Base-by-base conservation (phyloP, 805 yeast genomes). In the Wickerhamiella cacticola region DNA sequence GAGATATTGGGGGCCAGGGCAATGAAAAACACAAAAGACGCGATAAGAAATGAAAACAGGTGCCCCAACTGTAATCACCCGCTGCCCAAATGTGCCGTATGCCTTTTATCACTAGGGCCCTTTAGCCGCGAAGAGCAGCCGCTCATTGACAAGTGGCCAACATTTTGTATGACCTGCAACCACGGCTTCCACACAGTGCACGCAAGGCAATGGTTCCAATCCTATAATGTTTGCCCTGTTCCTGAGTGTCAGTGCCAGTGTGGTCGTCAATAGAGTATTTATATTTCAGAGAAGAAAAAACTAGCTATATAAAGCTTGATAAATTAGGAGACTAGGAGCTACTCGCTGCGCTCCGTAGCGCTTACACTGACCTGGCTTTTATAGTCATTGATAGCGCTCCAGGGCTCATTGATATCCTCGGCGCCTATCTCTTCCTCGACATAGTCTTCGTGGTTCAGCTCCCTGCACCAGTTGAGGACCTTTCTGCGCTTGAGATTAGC, bases 131-230 rank as follows among this genome's bases (percentile, higher is more conserved):
- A 55, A 9, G 52, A 54, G 18, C 41, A 22, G 36, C 41, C 47
- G 3, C 24, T 33, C 10, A n/a, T 44, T 8, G 62, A 55, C 19
- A 81, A 82, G 53, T 86, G 95, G 95, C 87, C 89, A 55, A 84
- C 92, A 55, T 86, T 86, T 64, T 89, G 98, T 59, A 65, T 89
- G 53, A 76, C 80, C 28, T 89, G 98, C 61, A 85, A 82, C 59
- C 98, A 89, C 58, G 95, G 96, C 1, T 80, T 80, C 76, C 98
- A 89, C 65, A 87, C 95, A 0, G 87, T 82, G 3, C 98, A 89
- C 62, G 96, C 96, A 0, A 87, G 84, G 53, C 94, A 88, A 58
- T 89, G 98, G 98, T 89, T 89, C 62, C 74, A 80, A 22, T 80
- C 79, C 61, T 95, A 88, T 57, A 76, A 75, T 48, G 76, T 83